Percentiles rank a stretch among this genome's conserved stretches.
Conservation (phyloP, 1,284 basidiomycete genomes). For the Cryptococcus sp. region DNA sequence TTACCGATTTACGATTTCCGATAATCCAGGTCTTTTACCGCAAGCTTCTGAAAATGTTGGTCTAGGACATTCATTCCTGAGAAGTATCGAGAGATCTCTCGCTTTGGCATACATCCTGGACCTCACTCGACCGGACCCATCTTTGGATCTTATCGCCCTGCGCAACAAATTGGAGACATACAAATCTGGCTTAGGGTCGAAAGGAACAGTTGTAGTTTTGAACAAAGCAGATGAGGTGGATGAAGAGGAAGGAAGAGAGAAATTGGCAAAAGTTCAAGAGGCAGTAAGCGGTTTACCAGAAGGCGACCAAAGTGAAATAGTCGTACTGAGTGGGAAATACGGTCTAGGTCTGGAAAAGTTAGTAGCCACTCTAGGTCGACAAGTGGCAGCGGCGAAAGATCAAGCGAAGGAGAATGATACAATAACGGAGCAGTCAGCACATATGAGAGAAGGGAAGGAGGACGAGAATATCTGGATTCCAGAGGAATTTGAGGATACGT, state of each 20-base stretch:
- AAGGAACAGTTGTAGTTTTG: slow-evolving; percentile 75
- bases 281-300: slow-evolving; percentile 41
- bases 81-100: slow-evolving; percentile 86
- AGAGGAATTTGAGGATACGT: too few species aligned
- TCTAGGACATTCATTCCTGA: slow-evolving; percentile 87
- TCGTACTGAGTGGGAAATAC: slow-evolving; percentile 75
- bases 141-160: slow-evolving; percentile 68
- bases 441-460: too few species aligned
- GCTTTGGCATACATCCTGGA: slow-evolving; percentile 92
- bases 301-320: slow-evolving; percentile 55
- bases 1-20: slow-evolving; percentile 89
- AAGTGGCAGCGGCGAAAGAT: background rate
- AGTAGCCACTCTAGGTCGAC: slow-evolving; percentile 57
- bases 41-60: slow-evolving; percentile 83
- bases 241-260: slow-evolving; percentile 32
- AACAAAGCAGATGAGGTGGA: slow-evolving; percentile 88
- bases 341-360: slow-evolving; percentile 68
- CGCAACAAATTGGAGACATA: slow-evolving; percentile 80
- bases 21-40: slow-evolving; percentile 89
- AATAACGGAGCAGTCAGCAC: too few species aligned
- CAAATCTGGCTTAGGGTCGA: slow-evolving; percentile 67
- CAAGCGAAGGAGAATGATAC: background rate
- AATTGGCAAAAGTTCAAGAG: slow-evolving; percentile 47
- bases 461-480: too few species aligned
- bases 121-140: slow-evolving; percentile 64